Evolutionary conservation across 2,329 filamentous ascomycete genomes (phyloP), one percentile per base, ranked within the genome.

Genomic region (Fusarium subglutinans): DNA sequence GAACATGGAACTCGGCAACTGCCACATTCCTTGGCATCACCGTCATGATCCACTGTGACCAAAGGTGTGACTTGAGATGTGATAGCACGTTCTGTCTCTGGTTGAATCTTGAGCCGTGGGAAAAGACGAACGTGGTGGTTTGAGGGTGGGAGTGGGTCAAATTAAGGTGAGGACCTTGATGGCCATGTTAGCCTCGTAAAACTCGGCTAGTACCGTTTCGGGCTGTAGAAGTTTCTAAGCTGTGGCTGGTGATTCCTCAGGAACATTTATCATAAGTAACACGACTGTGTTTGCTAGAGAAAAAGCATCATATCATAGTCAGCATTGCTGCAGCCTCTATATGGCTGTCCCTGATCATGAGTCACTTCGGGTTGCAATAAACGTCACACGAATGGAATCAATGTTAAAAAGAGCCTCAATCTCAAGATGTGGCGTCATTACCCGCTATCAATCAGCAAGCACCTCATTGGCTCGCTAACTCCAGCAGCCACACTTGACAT

Each of bases 131-230:
- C 28, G 28, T 55, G 54, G 48, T 69, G 66, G 47, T 69, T 55
- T 53, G 41, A 63, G 53, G 59, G 59, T 63, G 50, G 57, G 61
- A 68, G 76, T 79, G 77, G 77, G 77, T 79, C 77, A 64, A 53
- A 64, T 71, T 76, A 76, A 78, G 74, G 77, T 78, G 77, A 78
- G 77, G 59, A 78, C 77, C 77, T 76, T 78, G 77, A 78, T 78
- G 77, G 77, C 70, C 72, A 65, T 63, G 28, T 65, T 74, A 65
- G 73, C 63, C 51, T 53, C 53, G 58, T 60, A 24, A 38, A 61
- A 24, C 24, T 35, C 53, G 35, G 61, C 38, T 60, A 69, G 56
- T 58, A 41, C 45, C 40, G 53, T 45, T 68, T 65, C 53, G 54
- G 61, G 51, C 35, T 43, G 11, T 51, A 43, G 59, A 66, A 66